phyloP scores from a whole-genome alignment of 2,329 filamentous ascomycete species.

The Xylaria sp. region DNA sequence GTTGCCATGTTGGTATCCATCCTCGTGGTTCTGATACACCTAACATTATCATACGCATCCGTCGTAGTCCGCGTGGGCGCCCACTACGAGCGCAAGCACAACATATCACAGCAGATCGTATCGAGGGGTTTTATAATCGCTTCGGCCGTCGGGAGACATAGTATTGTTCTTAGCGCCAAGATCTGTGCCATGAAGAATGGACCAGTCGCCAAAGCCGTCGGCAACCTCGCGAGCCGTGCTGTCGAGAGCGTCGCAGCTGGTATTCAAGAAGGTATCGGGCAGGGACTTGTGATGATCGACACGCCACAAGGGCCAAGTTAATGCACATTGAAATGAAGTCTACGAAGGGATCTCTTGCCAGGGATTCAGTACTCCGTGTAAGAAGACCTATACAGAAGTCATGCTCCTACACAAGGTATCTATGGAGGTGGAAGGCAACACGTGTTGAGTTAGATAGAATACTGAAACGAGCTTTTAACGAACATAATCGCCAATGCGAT shows the following conservation, averaged over 20 bases:
- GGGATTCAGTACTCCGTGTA: background rate
- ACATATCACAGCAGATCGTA: constrained; percentile 69
- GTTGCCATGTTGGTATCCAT: constrained; percentile 68
- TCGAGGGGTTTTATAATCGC: constrained; percentile 63
- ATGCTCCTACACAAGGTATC: background rate
- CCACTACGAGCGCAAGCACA: constrained; percentile 73
- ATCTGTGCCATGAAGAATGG: constrained; percentile 73
- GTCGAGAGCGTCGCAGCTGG: constrained; percentile 73
- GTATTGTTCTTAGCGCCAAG: constrained; percentile 63
- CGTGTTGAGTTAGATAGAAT: background rate
- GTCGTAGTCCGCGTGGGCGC: constrained; percentile 65
- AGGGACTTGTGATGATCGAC: constrained; percentile 46
- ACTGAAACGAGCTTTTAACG: background rate
- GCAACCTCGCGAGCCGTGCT: constrained; percentile 69
- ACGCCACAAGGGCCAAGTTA: constrained; percentile 32
- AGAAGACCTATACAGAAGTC: background rate
- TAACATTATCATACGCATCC: constrained; percentile 69
- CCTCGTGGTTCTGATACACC: constrained; percentile 67
- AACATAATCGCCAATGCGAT: background rate
- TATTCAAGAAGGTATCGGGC: constrained; percentile 70
- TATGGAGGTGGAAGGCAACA: background rate
- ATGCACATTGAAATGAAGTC: background rate
- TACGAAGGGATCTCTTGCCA: background rate
- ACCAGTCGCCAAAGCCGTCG: constrained; percentile 68
- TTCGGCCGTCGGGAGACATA: constrained; percentile 63